Percentiles rank a stretch among this genome's conserved stretches.
These are phyloP conservation scores for Peterozyma xylosa DNA, from an alignment of 805 yeast species.

Conservation along the genomic window DNA sequence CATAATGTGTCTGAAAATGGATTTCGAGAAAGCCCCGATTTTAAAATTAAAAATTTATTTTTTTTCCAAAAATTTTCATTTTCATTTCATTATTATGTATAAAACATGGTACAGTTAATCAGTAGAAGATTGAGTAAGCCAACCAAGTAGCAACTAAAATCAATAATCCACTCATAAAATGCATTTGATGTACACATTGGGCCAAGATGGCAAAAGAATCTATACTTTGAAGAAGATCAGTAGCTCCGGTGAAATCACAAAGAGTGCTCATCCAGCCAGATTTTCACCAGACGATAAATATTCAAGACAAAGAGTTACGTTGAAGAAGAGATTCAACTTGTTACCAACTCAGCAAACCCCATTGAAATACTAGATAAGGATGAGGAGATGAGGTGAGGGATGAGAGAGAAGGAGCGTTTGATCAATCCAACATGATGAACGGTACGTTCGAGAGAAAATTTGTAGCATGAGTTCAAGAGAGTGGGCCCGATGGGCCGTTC, in stretches of 20 bases:
- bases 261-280: slow-evolving; percentile 99
- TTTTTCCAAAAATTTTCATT: no score
- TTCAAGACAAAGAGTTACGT: slow-evolving; percentile 97
- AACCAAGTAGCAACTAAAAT: no score
- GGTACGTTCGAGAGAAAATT: no score
- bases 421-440: no score
- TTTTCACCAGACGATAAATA: slow-evolving; percentile 99
- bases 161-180: slow-evolving; percentile 25
- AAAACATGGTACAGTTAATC: no score
- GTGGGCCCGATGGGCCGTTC: no score
- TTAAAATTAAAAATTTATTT: no score
- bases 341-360: slow-evolving; percentile 69
- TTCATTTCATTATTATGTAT: no score
- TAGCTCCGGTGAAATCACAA: slow-evolving; percentile 87
- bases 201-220: slow-evolving; percentile 89
- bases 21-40: no score
- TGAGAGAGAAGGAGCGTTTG: neutral
- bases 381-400: neutral
- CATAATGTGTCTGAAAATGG: no score
- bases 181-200: slow-evolving; percentile 99
- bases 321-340: slow-evolving; percentile 88
- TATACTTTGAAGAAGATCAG: slow-evolving; percentile 85
- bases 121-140: no score
- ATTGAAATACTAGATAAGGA: slow-evolving; percentile 2
- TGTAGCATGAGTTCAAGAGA: no score